Evolutionary conservation across 441 rosid genomes (phyloP).

Genomic region (Mallotus repandus): DNA sequence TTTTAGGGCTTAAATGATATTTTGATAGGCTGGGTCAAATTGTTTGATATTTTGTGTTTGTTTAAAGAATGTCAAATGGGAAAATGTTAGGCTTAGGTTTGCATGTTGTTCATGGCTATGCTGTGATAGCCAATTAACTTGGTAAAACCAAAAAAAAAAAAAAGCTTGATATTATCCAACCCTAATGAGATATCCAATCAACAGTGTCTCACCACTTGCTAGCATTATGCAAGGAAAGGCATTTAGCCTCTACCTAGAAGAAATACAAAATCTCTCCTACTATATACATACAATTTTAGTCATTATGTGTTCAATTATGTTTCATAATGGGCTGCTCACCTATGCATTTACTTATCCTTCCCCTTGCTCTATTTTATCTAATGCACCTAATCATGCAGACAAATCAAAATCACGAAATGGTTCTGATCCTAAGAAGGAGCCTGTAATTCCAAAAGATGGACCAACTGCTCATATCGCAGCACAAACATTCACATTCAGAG

Average conservation of each 20-base stretch:
- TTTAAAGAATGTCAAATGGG: constrained; percentile 5
- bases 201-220: not conserved
- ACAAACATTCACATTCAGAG: constrained; percentile 85
- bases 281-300: not conserved
- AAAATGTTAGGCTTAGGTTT: constrained; percentile 6
- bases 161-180: not conserved
- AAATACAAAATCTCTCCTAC: not conserved
- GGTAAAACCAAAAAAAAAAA: not conserved
- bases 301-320: not conserved
- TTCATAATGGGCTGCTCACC: not conserved
- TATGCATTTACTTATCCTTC: not conserved
- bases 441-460: constrained; percentile 63
- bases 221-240: not conserved
- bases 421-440: constrained; percentile 71
- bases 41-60: not conserved
- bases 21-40: constrained; percentile 1
- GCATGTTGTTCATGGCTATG: not conserved
- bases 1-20: not conserved
- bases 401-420: constrained; percentile 72
- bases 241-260: not conserved
- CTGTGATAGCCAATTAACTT: not conserved
- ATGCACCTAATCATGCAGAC: constrained; percentile 40
- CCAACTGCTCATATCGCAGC: constrained; percentile 76
- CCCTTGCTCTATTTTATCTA: not conserved
- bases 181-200: not conserved